Conservation (phyloP, 768 basidiomycete genomes). For the Naganishia onofrii region DNA sequence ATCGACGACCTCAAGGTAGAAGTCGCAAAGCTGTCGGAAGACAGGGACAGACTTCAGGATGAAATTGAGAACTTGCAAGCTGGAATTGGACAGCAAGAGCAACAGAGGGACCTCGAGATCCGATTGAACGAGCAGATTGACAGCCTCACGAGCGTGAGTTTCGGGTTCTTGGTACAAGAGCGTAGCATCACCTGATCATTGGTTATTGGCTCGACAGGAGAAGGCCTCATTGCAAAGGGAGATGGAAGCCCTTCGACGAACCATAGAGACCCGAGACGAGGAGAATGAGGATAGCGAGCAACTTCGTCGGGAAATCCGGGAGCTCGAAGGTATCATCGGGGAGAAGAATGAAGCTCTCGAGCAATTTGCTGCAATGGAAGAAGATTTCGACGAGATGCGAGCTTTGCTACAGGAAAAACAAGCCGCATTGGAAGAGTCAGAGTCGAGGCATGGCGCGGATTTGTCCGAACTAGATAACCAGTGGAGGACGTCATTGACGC, state of each 20-base stretch:
- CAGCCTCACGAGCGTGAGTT: slow-evolving; percentile 5
- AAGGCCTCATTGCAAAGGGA: slow-evolving; percentile 41
- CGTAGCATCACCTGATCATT: background rate
- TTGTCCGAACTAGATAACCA: slow-evolving; percentile 16
- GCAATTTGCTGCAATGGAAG: slow-evolving; percentile 73
- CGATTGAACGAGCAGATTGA: slow-evolving; percentile 23
- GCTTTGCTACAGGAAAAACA: slow-evolving; percentile 49
- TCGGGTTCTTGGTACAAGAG: background rate
- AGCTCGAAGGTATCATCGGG: slow-evolving; percentile 54
- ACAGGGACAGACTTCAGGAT: slow-evolving; percentile 69
- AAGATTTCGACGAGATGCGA: slow-evolving; percentile 77
- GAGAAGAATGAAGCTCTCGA: slow-evolving; percentile 62
- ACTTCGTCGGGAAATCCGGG: slow-evolving; percentile 18
- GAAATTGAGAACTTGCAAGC: slow-evolving; percentile 68
- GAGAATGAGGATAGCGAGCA: slow-evolving; percentile 35
- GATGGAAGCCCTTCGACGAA: slow-evolving; percentile 37
- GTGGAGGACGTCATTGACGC: background rate
- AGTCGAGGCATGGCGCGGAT: background rate
- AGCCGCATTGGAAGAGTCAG: slow-evolving; percentile 43
- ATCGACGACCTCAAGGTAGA: slow-evolving; percentile 22
- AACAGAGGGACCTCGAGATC: slow-evolving; percentile 58
- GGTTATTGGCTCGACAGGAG: slow-evolving; percentile 33
- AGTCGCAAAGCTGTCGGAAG: slow-evolving; percentile 60
- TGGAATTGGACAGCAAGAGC: slow-evolving; percentile 66
- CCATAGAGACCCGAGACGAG: slow-evolving; percentile 38